phyloP scores from a whole-genome alignment of 2,329 filamentous ascomycete species.

The Colletotrichum higginsianum region DNA sequence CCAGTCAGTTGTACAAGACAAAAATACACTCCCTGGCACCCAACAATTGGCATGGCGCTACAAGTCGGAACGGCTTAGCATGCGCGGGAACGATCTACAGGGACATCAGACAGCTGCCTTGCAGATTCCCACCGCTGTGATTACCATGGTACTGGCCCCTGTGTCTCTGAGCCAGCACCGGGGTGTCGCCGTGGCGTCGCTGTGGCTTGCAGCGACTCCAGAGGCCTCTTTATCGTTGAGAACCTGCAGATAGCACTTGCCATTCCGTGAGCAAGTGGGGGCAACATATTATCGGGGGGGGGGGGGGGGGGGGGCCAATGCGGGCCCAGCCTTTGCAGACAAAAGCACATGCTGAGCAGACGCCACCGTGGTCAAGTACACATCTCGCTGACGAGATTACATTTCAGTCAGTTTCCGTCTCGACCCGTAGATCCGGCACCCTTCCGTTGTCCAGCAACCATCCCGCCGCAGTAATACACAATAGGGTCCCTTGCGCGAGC shows the following conservation, averaged over 20 bases:
- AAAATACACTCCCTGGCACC: constrained; percentile 1
- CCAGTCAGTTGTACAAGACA: constrained; percentile 21
- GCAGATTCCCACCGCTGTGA: constrained; percentile 27
- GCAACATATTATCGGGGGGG: not conserved
- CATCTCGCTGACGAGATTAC: not conserved
- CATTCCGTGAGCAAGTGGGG: not conserved
- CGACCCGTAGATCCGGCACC: constrained; percentile 1
- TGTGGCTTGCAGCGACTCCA: constrained; percentile 8
- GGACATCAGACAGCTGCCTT: constrained; percentile 30
- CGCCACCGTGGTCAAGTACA: not conserved
- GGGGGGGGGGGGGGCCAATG: not conserved
- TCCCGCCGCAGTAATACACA: not conserved
- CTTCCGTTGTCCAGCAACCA: constrained; percentile 1
- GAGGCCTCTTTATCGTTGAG: not conserved
- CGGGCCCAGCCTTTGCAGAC: not conserved
- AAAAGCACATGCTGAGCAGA: not conserved
- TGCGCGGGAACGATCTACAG: constrained; percentile 33
- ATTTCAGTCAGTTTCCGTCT: too few relatives aligned
- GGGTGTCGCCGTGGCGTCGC: constrained; percentile 12
- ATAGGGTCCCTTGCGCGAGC: not conserved
- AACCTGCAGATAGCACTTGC: not conserved
- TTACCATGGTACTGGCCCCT: constrained; percentile 13
- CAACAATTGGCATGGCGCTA: constrained; percentile 10
- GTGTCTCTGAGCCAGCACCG: not conserved
- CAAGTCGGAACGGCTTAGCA: constrained; percentile 22